These are phyloP conservation scores for Vitis rupestris DNA, from an alignment of 164 flowering plant species.

Conservation along the genomic window DNA sequence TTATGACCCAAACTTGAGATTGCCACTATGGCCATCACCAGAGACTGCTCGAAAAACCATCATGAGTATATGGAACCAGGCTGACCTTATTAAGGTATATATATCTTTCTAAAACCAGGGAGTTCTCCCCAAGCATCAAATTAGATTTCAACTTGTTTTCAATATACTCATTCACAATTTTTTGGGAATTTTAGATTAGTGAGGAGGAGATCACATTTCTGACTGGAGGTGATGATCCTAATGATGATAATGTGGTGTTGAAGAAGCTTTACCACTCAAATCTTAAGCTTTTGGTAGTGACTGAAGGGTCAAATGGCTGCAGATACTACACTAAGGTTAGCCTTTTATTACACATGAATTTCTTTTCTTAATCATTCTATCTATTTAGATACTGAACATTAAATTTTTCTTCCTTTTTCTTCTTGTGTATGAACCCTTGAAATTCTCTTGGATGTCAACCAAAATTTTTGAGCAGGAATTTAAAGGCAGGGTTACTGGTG, in stretches of 20 bases:
- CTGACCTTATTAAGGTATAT: constrained; percentile 68
- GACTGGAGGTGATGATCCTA: constrained; percentile 68
- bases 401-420: too few species aligned
- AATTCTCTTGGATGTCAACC: not conserved
- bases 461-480: constrained; percentile 41
- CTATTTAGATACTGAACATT: too few species aligned
- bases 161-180: too few species aligned
- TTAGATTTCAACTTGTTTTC: too few species aligned
- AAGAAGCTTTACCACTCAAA: constrained; percentile 64
- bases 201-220: constrained; percentile 73
- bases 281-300: constrained; percentile 67
- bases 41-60: constrained; percentile 65
- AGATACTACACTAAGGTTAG: constrained; percentile 75
- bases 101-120: not conserved
- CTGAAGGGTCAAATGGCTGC: constrained; percentile 71
- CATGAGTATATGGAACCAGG: constrained; percentile 77
- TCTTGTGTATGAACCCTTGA: not conserved
- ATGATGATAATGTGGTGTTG: constrained; percentile 69
- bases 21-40: constrained; percentile 76
- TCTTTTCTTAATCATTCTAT: too few species aligned
- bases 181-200: constrained; percentile 42
- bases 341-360: not conserved
- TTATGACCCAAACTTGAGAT: constrained; percentile 76
- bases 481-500: constrained; percentile 66
- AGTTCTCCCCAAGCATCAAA: too few species aligned